These are phyloP conservation scores for Mucor mucedo DNA, from an alignment of 371 early-diverging fungal genomes.

Conservation along the genomic window DNA sequence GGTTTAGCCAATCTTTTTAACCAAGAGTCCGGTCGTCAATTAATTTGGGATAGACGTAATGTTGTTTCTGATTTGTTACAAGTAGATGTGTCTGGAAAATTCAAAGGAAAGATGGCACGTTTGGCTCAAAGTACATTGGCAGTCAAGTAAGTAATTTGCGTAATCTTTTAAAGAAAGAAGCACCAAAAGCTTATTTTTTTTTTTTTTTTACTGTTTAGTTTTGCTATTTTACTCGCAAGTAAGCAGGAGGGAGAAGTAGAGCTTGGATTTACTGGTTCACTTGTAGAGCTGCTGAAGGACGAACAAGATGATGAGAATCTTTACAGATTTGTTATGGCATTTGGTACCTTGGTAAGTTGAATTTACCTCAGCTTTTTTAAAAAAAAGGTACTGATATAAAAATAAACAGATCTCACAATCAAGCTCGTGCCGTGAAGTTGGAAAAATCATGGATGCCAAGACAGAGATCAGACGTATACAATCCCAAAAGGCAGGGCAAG, in stretches of 20 bases:
- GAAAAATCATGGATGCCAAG: slow-evolving; percentile 39
- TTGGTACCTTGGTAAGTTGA: slow-evolving; percentile 62
- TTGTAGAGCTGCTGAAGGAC: slow-evolving; percentile 53
- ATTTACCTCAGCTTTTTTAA: not conserved
- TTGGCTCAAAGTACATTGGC: slow-evolving; percentile 48
- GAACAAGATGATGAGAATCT: slow-evolving; percentile 59
- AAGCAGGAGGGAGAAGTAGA: slow-evolving; percentile 49
- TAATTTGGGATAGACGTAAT: slow-evolving; percentile 42
- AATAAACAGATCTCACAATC: slow-evolving; percentile 29
- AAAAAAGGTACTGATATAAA: not conserved
- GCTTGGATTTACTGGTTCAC: slow-evolving; percentile 48
- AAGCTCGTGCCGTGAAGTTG: slow-evolving; percentile 36
- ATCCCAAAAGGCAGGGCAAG: slow-evolving; percentile 16
- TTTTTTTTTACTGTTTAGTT: slow-evolving; percentile 17
- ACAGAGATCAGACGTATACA: slow-evolving; percentile 21
- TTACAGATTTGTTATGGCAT: slow-evolving; percentile 59
- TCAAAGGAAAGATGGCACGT: slow-evolving; percentile 36
- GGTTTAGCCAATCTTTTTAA: slow-evolving; percentile 67
- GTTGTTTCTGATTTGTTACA: slow-evolving; percentile 32
- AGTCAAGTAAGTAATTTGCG: slow-evolving; percentile 37
- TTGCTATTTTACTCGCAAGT: slow-evolving; percentile 37
- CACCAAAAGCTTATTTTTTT: not conserved
- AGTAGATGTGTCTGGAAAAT: slow-evolving; percentile 34
- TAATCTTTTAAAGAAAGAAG: not conserved
- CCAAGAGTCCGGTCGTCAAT: slow-evolving; percentile 40